A percentile compares a stretch with the other conserved stretches of the same genome.
Conservation (phyloP, 2,329 filamentous ascomycete genomes). For the Gliomastix tumulicola region DNA sequence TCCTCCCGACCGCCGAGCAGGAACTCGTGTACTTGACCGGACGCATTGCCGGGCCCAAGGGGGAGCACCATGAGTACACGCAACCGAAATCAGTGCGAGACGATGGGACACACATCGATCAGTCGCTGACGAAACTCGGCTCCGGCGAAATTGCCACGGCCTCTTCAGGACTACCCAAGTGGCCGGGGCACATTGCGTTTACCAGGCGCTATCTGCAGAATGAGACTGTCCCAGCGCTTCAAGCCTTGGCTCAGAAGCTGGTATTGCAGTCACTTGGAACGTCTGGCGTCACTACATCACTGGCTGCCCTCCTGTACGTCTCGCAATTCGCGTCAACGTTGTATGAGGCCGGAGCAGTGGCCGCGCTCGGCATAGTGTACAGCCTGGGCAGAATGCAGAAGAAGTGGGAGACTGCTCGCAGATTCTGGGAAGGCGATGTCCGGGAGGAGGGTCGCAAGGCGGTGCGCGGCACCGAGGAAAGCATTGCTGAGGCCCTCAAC, state of each 20-base stretch:
- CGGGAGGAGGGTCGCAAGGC: constrained; percentile 60
- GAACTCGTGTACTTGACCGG: constrained; percentile 79
- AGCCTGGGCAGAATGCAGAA: constrained; percentile 53
- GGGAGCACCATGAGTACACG: constrained; percentile 18
- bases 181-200: constrained; percentile 68
- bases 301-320: constrained; percentile 50
- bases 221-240: constrained; percentile 63
- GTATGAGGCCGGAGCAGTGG: constrained; percentile 57
- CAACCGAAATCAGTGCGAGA: too few species aligned
- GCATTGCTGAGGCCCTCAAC: constrained; percentile 39
- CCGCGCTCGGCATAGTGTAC: constrained; percentile 53
- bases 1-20: constrained; percentile 72
- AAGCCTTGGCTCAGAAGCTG: constrained; percentile 65
- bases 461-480: constrained; percentile 47
- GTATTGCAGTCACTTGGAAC: constrained; percentile 71
- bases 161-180: constrained; percentile 35
- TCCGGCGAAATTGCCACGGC: constrained; percentile 15
- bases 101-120: too few species aligned
- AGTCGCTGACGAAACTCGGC: constrained; percentile 6
- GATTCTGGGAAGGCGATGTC: constrained; percentile 61
- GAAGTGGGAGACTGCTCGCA: constrained; percentile 53
- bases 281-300: constrained; percentile 51
- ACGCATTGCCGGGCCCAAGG: constrained; percentile 50
- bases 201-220: constrained; percentile 60
- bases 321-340: constrained; percentile 43